Base-by-base conservation (phyloP, 1,284 basidiomycete species). In the Puccinia horiana region DNA sequence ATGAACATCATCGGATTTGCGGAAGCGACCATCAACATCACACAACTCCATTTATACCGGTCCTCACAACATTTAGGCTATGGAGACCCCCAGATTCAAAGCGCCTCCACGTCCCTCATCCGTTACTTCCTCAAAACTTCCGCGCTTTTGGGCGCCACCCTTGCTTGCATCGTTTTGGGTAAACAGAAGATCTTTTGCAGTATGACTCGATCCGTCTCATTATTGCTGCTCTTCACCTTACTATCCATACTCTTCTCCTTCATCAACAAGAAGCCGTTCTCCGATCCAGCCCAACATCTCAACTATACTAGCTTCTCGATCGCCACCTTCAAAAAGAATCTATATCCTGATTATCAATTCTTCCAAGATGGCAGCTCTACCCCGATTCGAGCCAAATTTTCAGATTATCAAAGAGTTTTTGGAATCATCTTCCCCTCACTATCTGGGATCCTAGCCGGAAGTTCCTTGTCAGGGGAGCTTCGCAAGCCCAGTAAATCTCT, bases 1-100 rank as follows among this genome's bases (percentile, higher is more conserved):
- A 81, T 81, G 42, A 75, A 81, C 37, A 67, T 81, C 72, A 81
- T 74, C 12, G 79, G 69, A 20, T 80, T 80, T 35, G 32, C 73
- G 3, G 78, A 80, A 49, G 69, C 49, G 26, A 37, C 63, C 29
- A 58, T 72, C 54, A 58, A 42, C 42, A 58, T 80, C 32, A 40
- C 42, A 44, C 78, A 73, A 49, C n/a, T 58, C 37, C 32, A 29
- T 42, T 44, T 61, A n/a, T 26, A 70, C 47, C 54, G 29, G 9
- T 58, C 49, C 20, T 42, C 26, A 23, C 54, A 56, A 75, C 37
- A 40, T 40, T 52, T 40, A 52, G 20, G 5, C 4, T 52, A 73
- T 35, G 65, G n/a, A 26, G 70, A 73, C 29, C 44, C 70, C 18
- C 42, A 52, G 29, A 35, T 52, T 32, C 78, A 58, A 73, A 73